Conservation (phyloP, 2,329 filamentous ascomycete species). For the Furcasterigmium furcatum region DNA sequence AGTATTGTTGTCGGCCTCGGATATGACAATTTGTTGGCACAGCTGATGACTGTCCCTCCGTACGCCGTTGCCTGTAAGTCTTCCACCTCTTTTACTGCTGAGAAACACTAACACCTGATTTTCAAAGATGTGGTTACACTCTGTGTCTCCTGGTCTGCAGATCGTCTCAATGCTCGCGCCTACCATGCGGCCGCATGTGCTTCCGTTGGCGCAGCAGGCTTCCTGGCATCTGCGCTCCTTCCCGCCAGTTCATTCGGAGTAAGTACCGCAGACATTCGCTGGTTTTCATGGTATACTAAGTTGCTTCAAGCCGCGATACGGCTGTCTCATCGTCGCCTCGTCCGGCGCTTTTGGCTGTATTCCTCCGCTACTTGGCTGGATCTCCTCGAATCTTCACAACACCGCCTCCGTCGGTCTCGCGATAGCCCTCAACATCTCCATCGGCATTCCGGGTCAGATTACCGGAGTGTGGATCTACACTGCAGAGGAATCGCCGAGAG, state of each 20-base stretch:
- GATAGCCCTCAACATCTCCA: constrained; percentile 67
- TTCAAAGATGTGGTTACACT: constrained; percentile 11
- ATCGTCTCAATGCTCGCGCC: constrained; percentile 55
- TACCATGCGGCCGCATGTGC: constrained; percentile 22
- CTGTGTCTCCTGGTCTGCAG: constrained; percentile 54
- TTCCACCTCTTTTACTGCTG: not conserved
- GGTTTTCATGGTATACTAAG: constrained; percentile 27
- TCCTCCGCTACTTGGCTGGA: constrained; percentile 66
- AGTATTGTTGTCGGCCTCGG: constrained; percentile 54
- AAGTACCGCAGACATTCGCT: not conserved
- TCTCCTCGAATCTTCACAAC: constrained; percentile 63
- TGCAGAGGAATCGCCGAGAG: constrained; percentile 52
- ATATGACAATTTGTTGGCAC: constrained; percentile 50
- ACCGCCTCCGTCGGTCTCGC: constrained; percentile 65
- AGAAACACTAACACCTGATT: not conserved
- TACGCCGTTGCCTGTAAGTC: constrained; percentile 52
- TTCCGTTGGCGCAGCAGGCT: constrained; percentile 39
- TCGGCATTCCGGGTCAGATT: constrained; percentile 68
- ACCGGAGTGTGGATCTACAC: constrained; percentile 74
- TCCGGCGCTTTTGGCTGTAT: constrained; percentile 67
- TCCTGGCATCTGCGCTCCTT: constrained; percentile 62
- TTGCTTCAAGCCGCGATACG: constrained; percentile 63
- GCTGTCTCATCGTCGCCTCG: constrained; percentile 64
- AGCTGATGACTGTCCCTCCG: constrained; percentile 65
- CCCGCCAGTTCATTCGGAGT: not conserved